Evolutionary conservation across 768 basidiomycete species (phyloP).

Genomic region (Hydnum rufescens): DNA sequence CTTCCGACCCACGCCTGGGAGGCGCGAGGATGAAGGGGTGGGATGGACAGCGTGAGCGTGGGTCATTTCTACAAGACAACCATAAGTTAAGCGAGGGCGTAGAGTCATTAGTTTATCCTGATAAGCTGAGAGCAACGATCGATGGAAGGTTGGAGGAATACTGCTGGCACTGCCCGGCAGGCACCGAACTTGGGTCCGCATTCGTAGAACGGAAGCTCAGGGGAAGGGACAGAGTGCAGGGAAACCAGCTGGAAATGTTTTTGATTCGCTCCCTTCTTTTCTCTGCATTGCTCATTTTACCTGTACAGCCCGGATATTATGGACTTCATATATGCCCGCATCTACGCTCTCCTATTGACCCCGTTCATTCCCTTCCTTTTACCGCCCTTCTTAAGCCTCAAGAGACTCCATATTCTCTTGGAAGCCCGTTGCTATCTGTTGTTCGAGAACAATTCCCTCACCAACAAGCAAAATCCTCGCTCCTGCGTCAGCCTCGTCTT

Average conservation of each 20-base stretch:
- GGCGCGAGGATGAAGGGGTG: background rate
- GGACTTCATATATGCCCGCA: constrained; percentile 73
- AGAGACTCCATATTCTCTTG: background rate
- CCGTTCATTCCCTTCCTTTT: constrained; percentile 90
- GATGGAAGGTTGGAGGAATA: too few relatives aligned
- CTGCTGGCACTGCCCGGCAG: too few relatives aligned
- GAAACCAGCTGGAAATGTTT: constrained; percentile 54
- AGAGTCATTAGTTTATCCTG: too few relatives aligned
- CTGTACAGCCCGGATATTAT: constrained; percentile 69
- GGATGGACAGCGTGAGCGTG: too few relatives aligned
- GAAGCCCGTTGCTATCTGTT: constrained; percentile 21
- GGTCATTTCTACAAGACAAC: too few relatives aligned
- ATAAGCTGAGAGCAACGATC: too few relatives aligned
- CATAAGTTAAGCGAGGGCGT: too few relatives aligned
- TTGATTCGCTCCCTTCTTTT: constrained; percentile 15
- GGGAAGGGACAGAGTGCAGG: constrained; percentile 77
- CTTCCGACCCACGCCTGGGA: background rate
- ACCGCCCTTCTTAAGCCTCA: constrained; percentile 26
- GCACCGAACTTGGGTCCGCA: constrained; percentile 51
- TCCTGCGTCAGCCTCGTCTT: background rate
- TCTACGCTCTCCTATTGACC: constrained; percentile 73
- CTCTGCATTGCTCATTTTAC: constrained; percentile 3
- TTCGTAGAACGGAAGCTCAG: constrained; percentile 69
- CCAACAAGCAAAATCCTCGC: constrained; percentile 28
- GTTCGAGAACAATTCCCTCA: constrained; percentile 48